Base-by-base conservation (phyloP, 257 asterid species). In the Ballota nigra region DNA sequence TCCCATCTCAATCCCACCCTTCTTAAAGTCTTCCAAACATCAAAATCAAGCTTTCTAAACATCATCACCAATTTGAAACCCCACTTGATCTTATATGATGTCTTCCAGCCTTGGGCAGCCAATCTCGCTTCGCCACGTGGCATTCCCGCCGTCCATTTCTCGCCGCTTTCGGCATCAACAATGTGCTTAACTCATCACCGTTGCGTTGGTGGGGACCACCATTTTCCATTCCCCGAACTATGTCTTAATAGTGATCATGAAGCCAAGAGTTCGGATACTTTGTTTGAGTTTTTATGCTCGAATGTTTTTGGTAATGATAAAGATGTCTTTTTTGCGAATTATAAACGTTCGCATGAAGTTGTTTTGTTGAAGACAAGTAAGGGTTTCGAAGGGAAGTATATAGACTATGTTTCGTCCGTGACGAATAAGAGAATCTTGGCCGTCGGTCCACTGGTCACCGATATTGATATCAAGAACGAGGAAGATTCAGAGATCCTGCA, bases 1-100 rank as follows among this genome's bases (percentile, higher is more conserved):
- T 23, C 83, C 1, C 1, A 77, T 43, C 83, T 79, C 28, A 18
- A 62, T 29, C 18, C 66, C 33, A 63, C 51, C 6, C 84, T 82
- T 16, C 13, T 60, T 6, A 47, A 77, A 11, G 75, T 71, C 74
- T 74, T 81, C 55, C 75, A 63, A 34, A 65, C 9, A 41, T 24
- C 85, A 0, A n/a, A 4, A 16, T 34, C 68, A 18, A 62, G 68
- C 16, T 62, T 62, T 8, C 18, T 52, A 8, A 5, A 36, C 68
- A 62, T 62, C 49, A 10, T 62, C 31, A 10, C n/a, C 4, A 19
- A 4, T 34, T 18, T 62, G 8, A 62, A 62, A 2, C 68, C 68
- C 6, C 8, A 62, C 24, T 10, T 33, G 51, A 19, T 62, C 0
- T 5, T 62, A 8, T 62, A 3, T 1, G 68, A 62, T 10, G 16